Percentiles rank a stretch among this genome's conserved stretches.
Evolutionary conservation across 139 green algal genomes (phyloP).

Genomic region (Pseudopediastrum boryanum): DNA sequence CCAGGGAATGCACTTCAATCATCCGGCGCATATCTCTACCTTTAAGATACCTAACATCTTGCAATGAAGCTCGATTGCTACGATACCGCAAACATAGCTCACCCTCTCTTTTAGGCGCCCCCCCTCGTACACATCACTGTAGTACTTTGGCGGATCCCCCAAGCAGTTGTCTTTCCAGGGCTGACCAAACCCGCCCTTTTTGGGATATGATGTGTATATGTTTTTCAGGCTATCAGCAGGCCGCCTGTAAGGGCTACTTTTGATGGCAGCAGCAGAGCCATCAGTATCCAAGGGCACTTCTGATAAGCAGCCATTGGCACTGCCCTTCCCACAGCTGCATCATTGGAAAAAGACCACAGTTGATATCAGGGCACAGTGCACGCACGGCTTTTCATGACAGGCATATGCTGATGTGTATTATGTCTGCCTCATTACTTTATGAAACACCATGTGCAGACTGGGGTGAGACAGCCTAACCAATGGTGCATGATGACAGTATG

Average conservation of each 20-base stretch:
- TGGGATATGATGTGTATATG: constrained; percentile 29
- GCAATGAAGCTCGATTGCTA: neutral
- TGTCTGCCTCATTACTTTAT: too few relatives aligned
- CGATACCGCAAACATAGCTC: neutral
- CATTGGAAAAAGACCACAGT: neutral
- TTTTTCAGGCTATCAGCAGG: constrained; percentile 26
- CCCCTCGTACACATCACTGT: constrained; percentile 35
- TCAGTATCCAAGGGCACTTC: constrained; percentile 32
- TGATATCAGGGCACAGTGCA: too few relatives aligned
- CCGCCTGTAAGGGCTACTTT: neutral
- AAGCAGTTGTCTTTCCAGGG: constrained; percentile 20
- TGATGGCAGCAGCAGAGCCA: constrained; percentile 20
- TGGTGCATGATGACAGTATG: too few relatives aligned
- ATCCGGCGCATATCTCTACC: neutral
- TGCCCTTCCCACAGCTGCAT: constrained; percentile 36
- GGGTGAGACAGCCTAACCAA: too few relatives aligned
- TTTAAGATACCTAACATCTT: neutral
- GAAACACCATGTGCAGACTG: too few relatives aligned
- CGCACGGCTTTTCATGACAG: too few relatives aligned
- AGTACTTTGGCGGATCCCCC: constrained; percentile 34
- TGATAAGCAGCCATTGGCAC: constrained; percentile 15
- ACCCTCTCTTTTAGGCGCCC: constrained; percentile 33
- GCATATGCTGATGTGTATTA: too few relatives aligned
- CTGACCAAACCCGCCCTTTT: constrained; percentile 29
- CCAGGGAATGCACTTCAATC: neutral